Conservation (phyloP, 176 grass and related monocot genomes). For the Bromus sterilis region DNA sequence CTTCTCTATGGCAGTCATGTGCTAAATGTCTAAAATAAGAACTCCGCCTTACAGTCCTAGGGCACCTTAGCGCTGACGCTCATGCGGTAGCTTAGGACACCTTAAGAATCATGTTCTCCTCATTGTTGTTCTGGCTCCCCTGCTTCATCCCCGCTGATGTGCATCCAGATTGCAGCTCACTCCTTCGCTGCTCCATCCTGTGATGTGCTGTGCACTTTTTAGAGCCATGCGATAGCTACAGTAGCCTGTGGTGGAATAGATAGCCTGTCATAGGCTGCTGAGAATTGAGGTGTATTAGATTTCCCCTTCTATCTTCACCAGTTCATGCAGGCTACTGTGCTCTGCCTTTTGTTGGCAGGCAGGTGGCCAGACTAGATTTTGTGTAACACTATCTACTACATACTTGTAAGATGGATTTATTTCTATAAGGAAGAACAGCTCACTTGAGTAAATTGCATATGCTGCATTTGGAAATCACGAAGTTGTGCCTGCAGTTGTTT, state of each 20-base stretch:
- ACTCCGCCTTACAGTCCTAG: background rate
- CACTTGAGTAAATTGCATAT: slow-evolving; percentile 71
- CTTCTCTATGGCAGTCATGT: background rate
- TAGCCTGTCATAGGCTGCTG: background rate
- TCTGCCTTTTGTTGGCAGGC: background rate
- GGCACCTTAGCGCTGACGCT: background rate
- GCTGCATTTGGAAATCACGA: slow-evolving; percentile 55
- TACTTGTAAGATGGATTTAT: background rate
- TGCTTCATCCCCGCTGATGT: background rate
- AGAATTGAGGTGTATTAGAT: background rate
- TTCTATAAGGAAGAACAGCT: background rate
- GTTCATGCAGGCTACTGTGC: background rate
- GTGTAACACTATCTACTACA: background rate
- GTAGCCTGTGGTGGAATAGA: background rate
- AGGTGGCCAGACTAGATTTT: background rate
- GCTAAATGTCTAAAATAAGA: background rate
- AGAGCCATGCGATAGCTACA: background rate
- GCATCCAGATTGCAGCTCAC: background rate
- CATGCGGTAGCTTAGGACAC: background rate
- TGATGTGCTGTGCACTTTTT: background rate
- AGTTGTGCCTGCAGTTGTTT: slow-evolving; percentile 66
- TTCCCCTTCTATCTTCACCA: background rate
- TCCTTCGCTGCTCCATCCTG: background rate
- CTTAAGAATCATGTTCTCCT: background rate
- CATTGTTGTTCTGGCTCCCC: background rate